phyloP scores from a whole-genome alignment of 2,329 filamentous ascomycete species.

The Phoma sp. region DNA sequence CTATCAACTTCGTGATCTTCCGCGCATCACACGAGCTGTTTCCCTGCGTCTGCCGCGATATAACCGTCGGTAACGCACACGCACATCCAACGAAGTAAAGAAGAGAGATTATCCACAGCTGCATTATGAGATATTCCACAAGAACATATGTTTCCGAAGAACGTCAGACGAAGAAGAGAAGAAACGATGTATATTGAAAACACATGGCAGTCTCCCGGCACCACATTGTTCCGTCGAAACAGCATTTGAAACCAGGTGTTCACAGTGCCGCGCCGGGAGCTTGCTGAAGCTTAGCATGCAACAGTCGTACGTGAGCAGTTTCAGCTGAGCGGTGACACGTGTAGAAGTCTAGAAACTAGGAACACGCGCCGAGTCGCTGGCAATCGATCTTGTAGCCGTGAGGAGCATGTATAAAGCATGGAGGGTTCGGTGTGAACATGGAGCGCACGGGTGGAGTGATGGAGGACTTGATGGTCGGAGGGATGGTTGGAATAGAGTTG shows the following conservation, averaged over 20 bases:
- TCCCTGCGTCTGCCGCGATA: not conserved
- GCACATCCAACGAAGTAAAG: not conserved
- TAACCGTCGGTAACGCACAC: not conserved
- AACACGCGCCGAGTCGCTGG: not conserved
- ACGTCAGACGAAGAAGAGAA: not conserved
- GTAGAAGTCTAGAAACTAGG: not conserved
- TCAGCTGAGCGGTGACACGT: not conserved
- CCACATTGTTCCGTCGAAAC: not conserved
- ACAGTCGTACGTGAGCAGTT: not conserved
- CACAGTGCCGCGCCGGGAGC: conserved; percentile 3
- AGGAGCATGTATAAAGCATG: not conserved
- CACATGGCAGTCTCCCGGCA: not conserved
- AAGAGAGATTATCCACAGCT: not conserved
- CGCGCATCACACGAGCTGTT: conserved; percentile 1
- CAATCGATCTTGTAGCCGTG: not conserved
- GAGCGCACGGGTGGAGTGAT: not conserved
- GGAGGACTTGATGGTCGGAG: not conserved
- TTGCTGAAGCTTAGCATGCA: conserved; percentile 16
- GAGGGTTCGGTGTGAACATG: not conserved
- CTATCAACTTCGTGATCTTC: conserved; percentile 11
- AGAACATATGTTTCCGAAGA: not conserved
- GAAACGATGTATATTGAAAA: not conserved
- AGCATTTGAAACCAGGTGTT: conserved; percentile 8
- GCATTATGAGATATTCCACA: not conserved
- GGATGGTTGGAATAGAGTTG: not conserved